Evolutionary conservation across 2,329 filamentous ascomycete species (phyloP).

Genomic region (Didymella glomerata): DNA sequence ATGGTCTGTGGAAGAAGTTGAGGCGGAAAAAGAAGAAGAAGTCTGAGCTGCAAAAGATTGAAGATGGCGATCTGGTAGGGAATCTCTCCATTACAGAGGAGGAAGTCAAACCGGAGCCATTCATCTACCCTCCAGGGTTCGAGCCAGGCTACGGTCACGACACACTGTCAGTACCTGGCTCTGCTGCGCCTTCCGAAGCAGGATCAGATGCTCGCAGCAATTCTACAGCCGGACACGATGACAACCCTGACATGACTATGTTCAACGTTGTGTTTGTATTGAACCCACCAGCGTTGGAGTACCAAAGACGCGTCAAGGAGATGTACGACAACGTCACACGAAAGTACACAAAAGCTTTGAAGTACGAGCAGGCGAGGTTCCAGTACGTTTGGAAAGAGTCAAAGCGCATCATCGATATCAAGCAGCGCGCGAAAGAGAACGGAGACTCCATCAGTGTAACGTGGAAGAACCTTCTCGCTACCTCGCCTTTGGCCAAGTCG

Average conservation of each 20-base stretch:
- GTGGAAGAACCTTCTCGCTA: constrained; percentile 75
- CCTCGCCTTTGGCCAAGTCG: constrained; percentile 81
- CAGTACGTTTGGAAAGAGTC: constrained; percentile 94
- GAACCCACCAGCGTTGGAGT: constrained; percentile 79
- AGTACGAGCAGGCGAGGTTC: constrained; percentile 88
- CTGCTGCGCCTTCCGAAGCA: constrained; percentile 44
- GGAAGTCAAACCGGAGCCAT: constrained; percentile 36
- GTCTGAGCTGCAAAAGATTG: constrained; percentile 30
- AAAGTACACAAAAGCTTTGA: constrained; percentile 90
- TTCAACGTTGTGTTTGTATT: constrained; percentile 96
- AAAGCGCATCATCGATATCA: constrained; percentile 80
- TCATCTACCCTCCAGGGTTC: constrained; percentile 48
- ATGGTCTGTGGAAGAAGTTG: constrained; percentile 52
- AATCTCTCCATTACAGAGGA: constrained; percentile 32
- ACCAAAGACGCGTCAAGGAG: constrained; percentile 74
- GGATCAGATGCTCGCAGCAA: constrained; percentile 53
- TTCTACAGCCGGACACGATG: constrained; percentile 56
- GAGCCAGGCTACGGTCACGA: constrained; percentile 54
- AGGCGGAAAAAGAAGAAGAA: constrained; percentile 44
- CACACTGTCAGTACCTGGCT: constrained; percentile 42
- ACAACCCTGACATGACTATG: constrained; percentile 83
- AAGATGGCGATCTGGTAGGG: constrained; percentile 33
- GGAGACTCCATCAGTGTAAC: constrained; percentile 68
- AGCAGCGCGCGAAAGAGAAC: constrained; percentile 80
- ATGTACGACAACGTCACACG: constrained; percentile 90